Conservation (phyloP, 2,329 filamentous ascomycete species). For the Stachybotrys elegans region DNA sequence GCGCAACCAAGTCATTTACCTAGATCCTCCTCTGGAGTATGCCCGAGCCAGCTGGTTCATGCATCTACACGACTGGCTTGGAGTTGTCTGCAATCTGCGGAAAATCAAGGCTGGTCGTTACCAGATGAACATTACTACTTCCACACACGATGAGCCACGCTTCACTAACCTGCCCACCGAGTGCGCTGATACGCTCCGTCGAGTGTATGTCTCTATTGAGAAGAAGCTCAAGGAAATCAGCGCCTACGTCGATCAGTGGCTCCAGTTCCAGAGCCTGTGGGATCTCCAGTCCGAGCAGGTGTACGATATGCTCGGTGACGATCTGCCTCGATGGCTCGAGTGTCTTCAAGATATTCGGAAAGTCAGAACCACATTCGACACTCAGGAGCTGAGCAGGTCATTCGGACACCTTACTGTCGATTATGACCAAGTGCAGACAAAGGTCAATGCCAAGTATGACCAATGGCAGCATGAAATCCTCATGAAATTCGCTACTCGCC, state of each 20-base stretch:
- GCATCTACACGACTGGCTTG: constrained; percentile 90
- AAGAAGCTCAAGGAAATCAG: constrained; percentile 75
- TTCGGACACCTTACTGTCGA: constrained; percentile 96
- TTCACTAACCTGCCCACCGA: constrained; percentile 82
- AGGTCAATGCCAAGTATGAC: constrained; percentile 98
- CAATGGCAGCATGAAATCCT: constrained; percentile 99
- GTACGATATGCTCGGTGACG: constrained; percentile 85
- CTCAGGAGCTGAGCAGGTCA: constrained; percentile 83
- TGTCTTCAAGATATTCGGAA: constrained; percentile 96
- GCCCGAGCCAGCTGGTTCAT: constrained; percentile 90
- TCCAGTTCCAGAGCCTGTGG: constrained; percentile 98
- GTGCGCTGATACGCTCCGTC: constrained; percentile 72
- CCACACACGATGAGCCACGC: constrained; percentile 58
- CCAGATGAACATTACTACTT: constrained; percentile 75
- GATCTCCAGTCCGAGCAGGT: constrained; percentile 95
- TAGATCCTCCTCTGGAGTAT: constrained; percentile 88
- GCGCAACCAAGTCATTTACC: constrained; percentile 95
- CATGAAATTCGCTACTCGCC: constrained; percentile 83
- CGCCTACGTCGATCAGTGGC: constrained; percentile 92
- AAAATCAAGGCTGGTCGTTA: constrained; percentile 95
- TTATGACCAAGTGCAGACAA: constrained; percentile 97
- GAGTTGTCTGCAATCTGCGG: constrained; percentile 83
- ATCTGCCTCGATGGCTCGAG: constrained; percentile 89
- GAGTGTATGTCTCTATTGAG: constrained; percentile 80
- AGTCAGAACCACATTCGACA: constrained; percentile 93